These are phyloP conservation scores for Schrenkiella parvula DNA, from an alignment of 345 rosid genomes.

Conservation along the genomic window DNA sequence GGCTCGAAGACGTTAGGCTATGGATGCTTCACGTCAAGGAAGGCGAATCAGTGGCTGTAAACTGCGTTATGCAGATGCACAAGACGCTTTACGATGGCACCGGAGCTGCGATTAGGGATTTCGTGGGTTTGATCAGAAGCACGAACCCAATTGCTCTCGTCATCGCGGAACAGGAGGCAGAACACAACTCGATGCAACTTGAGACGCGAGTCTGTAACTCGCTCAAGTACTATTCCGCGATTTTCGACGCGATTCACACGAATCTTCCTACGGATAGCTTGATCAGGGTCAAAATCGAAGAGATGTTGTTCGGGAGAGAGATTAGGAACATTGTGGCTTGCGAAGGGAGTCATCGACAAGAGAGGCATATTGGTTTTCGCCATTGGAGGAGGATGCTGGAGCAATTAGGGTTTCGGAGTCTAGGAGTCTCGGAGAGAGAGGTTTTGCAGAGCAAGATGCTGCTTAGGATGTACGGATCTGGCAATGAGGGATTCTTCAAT, in stretches of 20 bases:
- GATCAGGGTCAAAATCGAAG: slow-evolving; percentile 71
- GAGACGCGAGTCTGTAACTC: slow-evolving; percentile 73
- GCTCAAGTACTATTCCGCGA: slow-evolving; percentile 66
- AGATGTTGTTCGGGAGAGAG: slow-evolving; percentile 77
- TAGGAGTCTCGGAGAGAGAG: slow-evolving; percentile 69
- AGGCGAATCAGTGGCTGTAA: slow-evolving; percentile 73
- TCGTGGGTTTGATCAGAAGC: slow-evolving; percentile 78
- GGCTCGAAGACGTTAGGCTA: slow-evolving; percentile 91
- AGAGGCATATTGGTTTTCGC: slow-evolving; percentile 67
- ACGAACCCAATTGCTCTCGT: slow-evolving; percentile 63
- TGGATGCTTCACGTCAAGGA: slow-evolving; percentile 99
- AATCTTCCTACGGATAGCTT: slow-evolving; percentile 62
- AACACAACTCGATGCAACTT: slow-evolving; percentile 44
- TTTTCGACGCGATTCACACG: slow-evolving; percentile 66
- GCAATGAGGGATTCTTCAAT: slow-evolving; percentile 39
- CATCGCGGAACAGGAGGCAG: slow-evolving; percentile 85
- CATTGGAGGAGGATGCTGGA: slow-evolving; percentile 80
- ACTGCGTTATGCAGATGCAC: slow-evolving; percentile 82
- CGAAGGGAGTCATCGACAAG: slow-evolving; percentile 82
- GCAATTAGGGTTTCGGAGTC: slow-evolving; percentile 64
- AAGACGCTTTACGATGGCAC: slow-evolving; percentile 67
- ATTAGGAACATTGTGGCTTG: slow-evolving; percentile 79
- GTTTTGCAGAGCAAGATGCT: slow-evolving; percentile 78
- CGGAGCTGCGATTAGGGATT: slow-evolving; percentile 70
- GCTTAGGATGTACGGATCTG: slow-evolving; percentile 64